Conservation (phyloP, 345 rosid genomes). For the Durio zibethinus region DNA sequence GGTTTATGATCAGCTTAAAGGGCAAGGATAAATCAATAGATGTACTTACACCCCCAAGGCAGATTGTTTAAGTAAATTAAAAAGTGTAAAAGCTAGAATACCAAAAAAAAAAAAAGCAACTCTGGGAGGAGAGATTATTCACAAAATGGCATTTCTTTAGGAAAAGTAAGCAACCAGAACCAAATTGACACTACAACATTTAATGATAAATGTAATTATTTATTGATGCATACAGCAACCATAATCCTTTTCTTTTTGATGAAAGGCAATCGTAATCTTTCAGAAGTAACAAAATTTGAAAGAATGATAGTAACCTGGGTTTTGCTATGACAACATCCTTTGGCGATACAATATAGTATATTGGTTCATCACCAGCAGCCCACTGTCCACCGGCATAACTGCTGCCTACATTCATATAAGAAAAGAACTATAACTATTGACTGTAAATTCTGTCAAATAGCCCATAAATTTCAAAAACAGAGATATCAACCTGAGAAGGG, state of each 20-base stretch:
- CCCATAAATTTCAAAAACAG: constrained; percentile 18
- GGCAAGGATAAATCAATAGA: neutral
- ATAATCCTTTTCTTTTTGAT: neutral
- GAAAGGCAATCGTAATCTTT: neutral
- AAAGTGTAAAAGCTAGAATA: neutral
- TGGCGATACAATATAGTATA: constrained; percentile 89
- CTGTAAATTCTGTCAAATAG: constrained; percentile 18
- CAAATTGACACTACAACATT: neutral
- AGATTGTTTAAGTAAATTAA: neutral
- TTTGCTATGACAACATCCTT: constrained; percentile 99
- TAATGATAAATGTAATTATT: neutral
- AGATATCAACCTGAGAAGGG: constrained; percentile 83
- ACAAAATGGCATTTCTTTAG: neutral
- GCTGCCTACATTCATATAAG: constrained; percentile 61
- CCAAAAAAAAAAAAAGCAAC: neutral
- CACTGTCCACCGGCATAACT: constrained; percentile 99
- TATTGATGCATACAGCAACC: neutral
- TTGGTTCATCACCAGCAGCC: constrained; percentile 99
- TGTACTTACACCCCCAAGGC: neutral
- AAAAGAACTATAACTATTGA: constrained; percentile 16
- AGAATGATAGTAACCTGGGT: constrained; percentile 62
- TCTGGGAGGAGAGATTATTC: neutral
- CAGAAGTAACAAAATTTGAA: constrained; percentile 2
- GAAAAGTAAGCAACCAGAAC: neutral
- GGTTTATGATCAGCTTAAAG: neutral